Evolutionary conservation across 352 stramenopile genomes (phyloP), one percentile per base, ranked within the genome.

Genomic region (Phytophthora aleatoria): DNA sequence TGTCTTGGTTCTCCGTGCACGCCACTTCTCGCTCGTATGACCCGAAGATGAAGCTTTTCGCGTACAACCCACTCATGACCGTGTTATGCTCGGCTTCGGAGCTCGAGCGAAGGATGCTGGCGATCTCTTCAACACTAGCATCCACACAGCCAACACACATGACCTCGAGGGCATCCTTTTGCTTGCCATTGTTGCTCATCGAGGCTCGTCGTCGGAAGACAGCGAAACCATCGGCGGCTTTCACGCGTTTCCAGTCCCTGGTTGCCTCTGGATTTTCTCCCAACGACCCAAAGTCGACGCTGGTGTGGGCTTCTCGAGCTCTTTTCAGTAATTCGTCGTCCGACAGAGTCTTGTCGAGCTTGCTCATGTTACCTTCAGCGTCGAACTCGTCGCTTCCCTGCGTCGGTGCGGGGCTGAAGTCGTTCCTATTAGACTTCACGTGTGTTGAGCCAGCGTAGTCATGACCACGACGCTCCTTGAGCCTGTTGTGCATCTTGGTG

Each of bases 21-120:
- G 24, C 28, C 6, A 70, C 50, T 15, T 61, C 44, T 2, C 67
- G 64, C 30, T 70, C 67, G 30, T 61, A 56, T 20, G 67, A 72
- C 1, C 67, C 67, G 5, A 75, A 75, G 30, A 75, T 72, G 53
- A 75, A 75, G 24, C 51, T 60, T 35, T 76, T 69, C n/a, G 55
- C 61, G 56, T 79, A 73, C 5, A 80, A 45, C 3, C 60, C 74
- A 3, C 10, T 50, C 74, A 83, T 83, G 2, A 61, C 49, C 0
- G 65, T 42, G 20, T 69, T 63, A 45, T 77, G 77, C 11, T 67
- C 62, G 7, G 59, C 50, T 41, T 68, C 60, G 1, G 49, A 62
- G 12, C 31, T 50, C 1, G 64, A 50, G 0, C 56, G 50, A 5
- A 77, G 52, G 27, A 71, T 65, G 9, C 59, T 60, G 3, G 60